Evolutionary conservation across 106 monocot species (phyloP), one percentile per base, ranked within the genome.

Genomic region (Apostasia ramifera): DNA sequence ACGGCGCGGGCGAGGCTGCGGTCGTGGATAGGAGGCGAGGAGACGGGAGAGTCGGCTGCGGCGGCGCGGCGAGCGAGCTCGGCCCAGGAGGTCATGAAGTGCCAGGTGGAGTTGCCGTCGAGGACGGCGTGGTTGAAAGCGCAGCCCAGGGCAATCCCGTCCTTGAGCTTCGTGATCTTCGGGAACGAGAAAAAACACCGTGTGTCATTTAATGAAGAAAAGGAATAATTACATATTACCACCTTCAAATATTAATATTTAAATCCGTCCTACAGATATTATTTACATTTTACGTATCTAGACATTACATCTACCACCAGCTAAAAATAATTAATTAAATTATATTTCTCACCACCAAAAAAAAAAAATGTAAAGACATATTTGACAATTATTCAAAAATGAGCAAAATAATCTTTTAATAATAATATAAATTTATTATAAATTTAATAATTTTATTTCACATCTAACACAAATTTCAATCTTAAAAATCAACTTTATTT

Each of bases 81-180:
- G 47, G 91, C 86, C 95, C 95, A 91, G 1, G 81, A 66, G 1
- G 80, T 76, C 95, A 95, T 88, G 88, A 95, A 95, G 66, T 95
- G 91, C 95, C 91, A 91, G 0, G 95, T 95, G 41, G 91, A 82
- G 38, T 76, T 64, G 64, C 95, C 88, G 82, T 95, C 95, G 1
- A 95, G 81, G 57, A 95, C 77, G 44, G 95, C 95, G 54, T 95
- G 95, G 91, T 95, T 95, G 80, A 91, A 95, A 14, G 91, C 91
- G 68, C 86, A 84, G 43, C 95, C 95, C 8, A 95, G 48, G 2
- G 95, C 91, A 1, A 95, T 44, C 2, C 95, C 95, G 52, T 95
- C 88, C 68, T 82, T 86, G 4, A 95, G 80, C 74, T 91, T 91
- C 0, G 95, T 91, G 64, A 89, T 74, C 95, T 95, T 70, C 1